phyloP scores from a whole-genome alignment of 192 early-diverging fungal species.

The Bifiguratus adelaidae region DNA sequence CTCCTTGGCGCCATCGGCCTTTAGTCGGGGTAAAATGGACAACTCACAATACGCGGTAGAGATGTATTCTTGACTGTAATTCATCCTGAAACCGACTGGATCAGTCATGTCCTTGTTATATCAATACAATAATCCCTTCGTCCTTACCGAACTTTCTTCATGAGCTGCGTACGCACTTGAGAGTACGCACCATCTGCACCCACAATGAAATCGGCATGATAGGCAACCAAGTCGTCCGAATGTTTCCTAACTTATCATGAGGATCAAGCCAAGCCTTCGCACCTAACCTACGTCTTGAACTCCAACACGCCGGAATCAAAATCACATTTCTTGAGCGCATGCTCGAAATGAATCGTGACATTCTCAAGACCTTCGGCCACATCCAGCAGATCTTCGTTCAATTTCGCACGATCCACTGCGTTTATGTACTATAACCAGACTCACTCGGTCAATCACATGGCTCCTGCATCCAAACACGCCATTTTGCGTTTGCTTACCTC shows the following conservation, averaged over 20 bases:
- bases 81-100: constrained; percentile 37
- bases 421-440: constrained; percentile 65
- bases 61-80: constrained; percentile 85
- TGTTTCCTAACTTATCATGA: neutral
- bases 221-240: constrained; percentile 19
- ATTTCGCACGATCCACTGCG: constrained; percentile 76
- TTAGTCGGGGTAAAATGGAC: constrained; percentile 59
- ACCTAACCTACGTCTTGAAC: constrained; percentile 17
- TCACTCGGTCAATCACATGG: neutral
- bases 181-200: constrained; percentile 90
- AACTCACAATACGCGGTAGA: constrained; percentile 89
- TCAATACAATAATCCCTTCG: too few species aligned
- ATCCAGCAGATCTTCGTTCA: constrained; percentile 75
- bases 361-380: constrained; percentile 53
- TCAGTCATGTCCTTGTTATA: neutral
- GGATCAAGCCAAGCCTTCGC: neutral
- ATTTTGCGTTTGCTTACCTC: constrained; percentile 36
- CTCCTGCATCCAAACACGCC: neutral
- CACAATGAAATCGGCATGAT: constrained; percentile 66
- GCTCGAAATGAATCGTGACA: constrained; percentile 69
- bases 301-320: constrained; percentile 53
- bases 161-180: constrained; percentile 63
- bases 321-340: constrained; percentile 55
- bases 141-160: constrained; percentile 64
- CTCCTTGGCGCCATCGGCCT: constrained; percentile 38